Evolutionary conservation across 129 eudicot species (phyloP).

Genomic region (Centella asiatica): DNA sequence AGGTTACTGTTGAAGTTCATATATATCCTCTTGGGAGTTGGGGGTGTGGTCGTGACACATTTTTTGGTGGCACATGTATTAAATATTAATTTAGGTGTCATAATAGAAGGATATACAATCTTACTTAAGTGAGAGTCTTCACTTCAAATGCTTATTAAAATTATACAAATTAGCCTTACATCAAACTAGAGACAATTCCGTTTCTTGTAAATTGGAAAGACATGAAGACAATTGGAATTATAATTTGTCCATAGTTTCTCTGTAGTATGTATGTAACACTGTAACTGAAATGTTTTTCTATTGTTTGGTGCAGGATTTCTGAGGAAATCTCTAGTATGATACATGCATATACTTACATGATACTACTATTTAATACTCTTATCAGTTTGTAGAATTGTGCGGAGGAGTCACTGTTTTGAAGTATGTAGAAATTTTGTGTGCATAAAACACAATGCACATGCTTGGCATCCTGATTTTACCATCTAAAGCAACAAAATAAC

Average conservation of each 20-base stretch:
- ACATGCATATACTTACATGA: slow-evolving; percentile 7
- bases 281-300: background rate
- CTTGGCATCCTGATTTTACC: slow-evolving; percentile 1
- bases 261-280: background rate
- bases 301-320: slow-evolving; percentile 34
- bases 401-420: no score
- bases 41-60: no score
- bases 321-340: slow-evolving; percentile 12
- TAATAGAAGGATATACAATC: no score
- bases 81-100: no score
- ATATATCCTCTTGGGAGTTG: no score
- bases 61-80: background rate
- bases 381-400: no score
- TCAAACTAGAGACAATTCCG: background rate
- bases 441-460: no score
- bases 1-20: background rate
- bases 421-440: no score
- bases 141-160: background rate
- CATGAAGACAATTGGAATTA: background rate
- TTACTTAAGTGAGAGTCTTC: background rate
- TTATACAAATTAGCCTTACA: background rate
- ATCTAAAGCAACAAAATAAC: background rate
- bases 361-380: no score
- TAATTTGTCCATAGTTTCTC: no score
- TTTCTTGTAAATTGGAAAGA: background rate